Base-by-base conservation (phyloP, 441 rosid genomes). In the Breynia disticha region DNA sequence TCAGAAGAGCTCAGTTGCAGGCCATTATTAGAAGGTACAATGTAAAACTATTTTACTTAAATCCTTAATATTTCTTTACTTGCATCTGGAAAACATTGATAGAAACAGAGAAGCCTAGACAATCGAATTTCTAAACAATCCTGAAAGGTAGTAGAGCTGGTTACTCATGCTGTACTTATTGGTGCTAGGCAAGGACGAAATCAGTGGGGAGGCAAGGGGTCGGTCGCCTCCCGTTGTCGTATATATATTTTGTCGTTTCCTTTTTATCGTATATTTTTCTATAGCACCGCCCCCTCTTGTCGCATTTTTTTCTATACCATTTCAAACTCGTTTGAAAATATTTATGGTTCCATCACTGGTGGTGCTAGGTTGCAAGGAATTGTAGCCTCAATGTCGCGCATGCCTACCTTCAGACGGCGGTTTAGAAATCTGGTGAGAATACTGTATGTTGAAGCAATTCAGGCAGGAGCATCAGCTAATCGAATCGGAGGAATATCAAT, bases 1-100 rank as follows among this genome's bases (percentile, higher is more conserved):
- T 85, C 38, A 78, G 81, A 63, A 83, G 75, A 71, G 93, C 90
- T n/a, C 96, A 83, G 68, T 62, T 87, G 58, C 93, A 90, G 65
- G 95, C 88, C 72, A 72, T 83, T 39, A 77, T 85, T 6, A 76
- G 95, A 74, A 81, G 96, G 96, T 81, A 62, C 16, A 21, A 7
- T 14, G 12, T 22, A 39, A 38, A 18, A 24, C 2, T 7, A 19
- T 13, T 41, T 4, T 45, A 28, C 35, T 4, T 4, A 28, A 9
- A 28, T 28, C 5, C 5, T 7, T 24, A 2, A 47, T 45, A 13
- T 39, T 28, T 38, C 10, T 19, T 24, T 18, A 17, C 20, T 46
- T 41, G 14, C 7, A 39, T 50, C n/a, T 14, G 14, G 19, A 7
- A 11, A 12, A 19, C 9, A 5, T n/a, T 14, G 17, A 2, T 3